A percentile compares a stretch with the other conserved stretches of the same genome.
phyloP scores from a whole-genome alignment of 805 yeast species.

The Maudiozyma barnettii region DNA sequence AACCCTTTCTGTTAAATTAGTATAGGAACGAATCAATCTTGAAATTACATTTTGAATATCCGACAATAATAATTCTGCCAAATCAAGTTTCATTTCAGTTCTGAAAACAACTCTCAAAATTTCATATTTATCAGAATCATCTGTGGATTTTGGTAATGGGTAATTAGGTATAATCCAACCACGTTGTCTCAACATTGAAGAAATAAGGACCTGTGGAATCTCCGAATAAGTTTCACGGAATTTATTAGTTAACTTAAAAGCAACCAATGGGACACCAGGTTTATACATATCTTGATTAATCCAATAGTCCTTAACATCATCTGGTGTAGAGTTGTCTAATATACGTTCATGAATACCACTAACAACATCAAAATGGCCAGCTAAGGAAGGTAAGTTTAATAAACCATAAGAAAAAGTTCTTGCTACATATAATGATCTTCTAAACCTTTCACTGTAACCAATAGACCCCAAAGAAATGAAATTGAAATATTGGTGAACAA shows the following conservation, averaged over 20 bases:
- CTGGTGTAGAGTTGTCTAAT: conserved; percentile 25
- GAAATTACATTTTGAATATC: conserved; percentile 17
- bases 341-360: conserved; percentile 65
- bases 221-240: conserved; percentile 58
- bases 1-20: conserved; percentile 5
- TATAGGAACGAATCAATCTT: conserved; percentile 15
- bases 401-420: conserved; percentile 40
- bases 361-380: conserved; percentile 60
- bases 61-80: conserved; percentile 27
- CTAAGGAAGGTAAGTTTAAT: conserved; percentile 51
- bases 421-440: conserved; percentile 59
- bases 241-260: conserved; percentile 61
- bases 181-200: conserved; percentile 61
- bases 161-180: conserved; percentile 90
- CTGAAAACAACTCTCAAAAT: conserved; percentile 80
- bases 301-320: conserved; percentile 22
- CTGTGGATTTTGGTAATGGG: conserved; percentile 51
- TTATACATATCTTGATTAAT: conserved; percentile 39
- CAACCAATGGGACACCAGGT: conserved; percentile 83
- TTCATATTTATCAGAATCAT: conserved; percentile 45
- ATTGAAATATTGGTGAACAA: conserved; percentile 78
- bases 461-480: conserved; percentile 58
- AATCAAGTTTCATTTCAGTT: conserved; percentile 43
- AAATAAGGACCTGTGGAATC: conserved; percentile 70
- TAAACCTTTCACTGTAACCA: conserved; percentile 62